phyloP scores from a whole-genome alignment of 2,329 filamentous ascomycete species.

The Alternaria conjuncta region DNA sequence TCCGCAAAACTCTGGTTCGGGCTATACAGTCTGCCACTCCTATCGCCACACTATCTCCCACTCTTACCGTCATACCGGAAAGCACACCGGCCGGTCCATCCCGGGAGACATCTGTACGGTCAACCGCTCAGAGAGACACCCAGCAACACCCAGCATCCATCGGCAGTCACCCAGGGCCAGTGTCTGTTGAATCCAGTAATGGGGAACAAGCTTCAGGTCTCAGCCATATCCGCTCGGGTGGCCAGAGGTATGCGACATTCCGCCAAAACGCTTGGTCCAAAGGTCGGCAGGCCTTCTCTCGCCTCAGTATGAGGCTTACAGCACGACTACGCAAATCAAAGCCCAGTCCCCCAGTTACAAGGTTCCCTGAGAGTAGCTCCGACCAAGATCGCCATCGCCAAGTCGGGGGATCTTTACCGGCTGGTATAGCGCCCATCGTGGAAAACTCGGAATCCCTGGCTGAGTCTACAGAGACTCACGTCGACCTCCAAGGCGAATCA shows the following conservation, averaged over 20 bases:
- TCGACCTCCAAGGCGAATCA: neutral
- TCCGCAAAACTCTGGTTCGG: conserved; percentile 24
- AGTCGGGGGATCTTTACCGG: neutral
- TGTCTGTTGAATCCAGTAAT: neutral
- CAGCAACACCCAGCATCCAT: neutral
- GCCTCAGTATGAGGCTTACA: neutral
- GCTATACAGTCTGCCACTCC: conserved; percentile 29
- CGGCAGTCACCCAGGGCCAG: neutral
- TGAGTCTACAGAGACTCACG: neutral
- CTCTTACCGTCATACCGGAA: conserved; percentile 25
- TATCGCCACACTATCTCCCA: conserved; percentile 23
- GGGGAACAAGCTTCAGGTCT: neutral
- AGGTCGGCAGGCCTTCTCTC: neutral
- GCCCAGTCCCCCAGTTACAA: neutral
- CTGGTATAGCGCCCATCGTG: neutral
- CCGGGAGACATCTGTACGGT: conserved; percentile 13
- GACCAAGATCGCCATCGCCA: neutral
- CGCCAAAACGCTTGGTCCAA: neutral
- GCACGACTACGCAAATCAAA: neutral
- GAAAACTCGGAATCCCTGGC: neutral
- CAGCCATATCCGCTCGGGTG: neutral
- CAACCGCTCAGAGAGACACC: neutral
- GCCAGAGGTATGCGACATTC: neutral
- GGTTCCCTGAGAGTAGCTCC: neutral
- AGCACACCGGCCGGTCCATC: conserved; percentile 14